Evolutionary conservation across 1,284 basidiomycete genomes (phyloP).

Genomic region (Microstroma glucosiphilum): DNA sequence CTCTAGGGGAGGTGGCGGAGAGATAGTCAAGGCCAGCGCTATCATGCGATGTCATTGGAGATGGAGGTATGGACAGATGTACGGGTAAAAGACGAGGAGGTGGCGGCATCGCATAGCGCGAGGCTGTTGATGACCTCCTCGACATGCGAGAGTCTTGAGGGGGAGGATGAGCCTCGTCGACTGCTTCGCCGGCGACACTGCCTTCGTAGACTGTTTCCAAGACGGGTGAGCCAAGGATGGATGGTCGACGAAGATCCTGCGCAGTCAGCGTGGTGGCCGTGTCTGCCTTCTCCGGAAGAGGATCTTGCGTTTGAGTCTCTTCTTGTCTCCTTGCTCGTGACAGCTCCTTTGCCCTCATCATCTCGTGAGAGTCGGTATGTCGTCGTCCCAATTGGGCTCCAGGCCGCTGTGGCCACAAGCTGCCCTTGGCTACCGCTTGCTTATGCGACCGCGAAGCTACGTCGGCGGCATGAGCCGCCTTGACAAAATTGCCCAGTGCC

Average conservation of each 20-base stretch:
- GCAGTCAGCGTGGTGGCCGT: too few species aligned
- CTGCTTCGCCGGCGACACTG: too few species aligned
- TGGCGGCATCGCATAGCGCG: constrained; percentile 16
- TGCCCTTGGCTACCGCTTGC: neutral
- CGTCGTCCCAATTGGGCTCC: constrained; percentile 4
- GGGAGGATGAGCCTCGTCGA: too few species aligned
- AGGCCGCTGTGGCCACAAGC: neutral
- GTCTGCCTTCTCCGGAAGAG: too few species aligned
- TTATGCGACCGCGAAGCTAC: constrained; percentile 7
- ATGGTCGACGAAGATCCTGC: too few species aligned
- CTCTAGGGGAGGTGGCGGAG: too few species aligned
- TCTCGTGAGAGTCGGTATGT: constrained; percentile 8
- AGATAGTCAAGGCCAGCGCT: too few species aligned
- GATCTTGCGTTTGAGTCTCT: neutral
- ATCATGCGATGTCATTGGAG: constrained; percentile 21
- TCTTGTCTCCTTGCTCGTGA: neutral
- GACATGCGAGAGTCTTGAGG: too few species aligned
- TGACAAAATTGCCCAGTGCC: constrained; percentile 45
- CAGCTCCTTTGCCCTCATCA: constrained; percentile 7
- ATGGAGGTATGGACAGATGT: constrained; percentile 25
- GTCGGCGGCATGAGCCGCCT: constrained; percentile 45
- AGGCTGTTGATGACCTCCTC: neutral
- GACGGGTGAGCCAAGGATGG: too few species aligned
- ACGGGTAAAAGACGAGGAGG: constrained; percentile 33
- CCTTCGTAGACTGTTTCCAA: too few species aligned